phyloP scores from a whole-genome alignment of 1,139 yeast genomes.

The Pichia kudriavzevii region DNA sequence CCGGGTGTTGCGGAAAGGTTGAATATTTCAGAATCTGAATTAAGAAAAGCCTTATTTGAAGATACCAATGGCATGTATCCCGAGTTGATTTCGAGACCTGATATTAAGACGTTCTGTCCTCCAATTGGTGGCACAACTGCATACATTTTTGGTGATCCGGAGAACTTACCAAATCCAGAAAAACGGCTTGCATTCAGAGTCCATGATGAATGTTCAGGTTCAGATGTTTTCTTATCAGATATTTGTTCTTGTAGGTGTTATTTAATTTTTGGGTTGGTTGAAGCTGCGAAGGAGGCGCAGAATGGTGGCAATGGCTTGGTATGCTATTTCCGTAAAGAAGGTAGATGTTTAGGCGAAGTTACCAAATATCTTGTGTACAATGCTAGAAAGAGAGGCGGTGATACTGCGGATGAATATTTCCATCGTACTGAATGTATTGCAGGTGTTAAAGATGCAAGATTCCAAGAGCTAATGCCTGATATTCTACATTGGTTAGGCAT shows the following conservation, averaged over 20 bases:
- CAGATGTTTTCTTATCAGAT: slow-evolving; percentile 60
- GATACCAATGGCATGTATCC: slow-evolving; percentile 64
- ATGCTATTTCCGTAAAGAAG: slow-evolving; percentile 56
- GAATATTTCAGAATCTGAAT: slow-evolving; percentile 45
- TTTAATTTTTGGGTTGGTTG: slow-evolving; percentile 51
- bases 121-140: slow-evolving; percentile 60
- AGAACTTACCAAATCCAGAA: slow-evolving; percentile 39
- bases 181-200: slow-evolving; percentile 47
- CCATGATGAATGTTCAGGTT: slow-evolving; percentile 60
- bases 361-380: slow-evolving; percentile 58
- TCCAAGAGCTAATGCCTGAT: slow-evolving; percentile 64
- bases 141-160: slow-evolving; percentile 54
- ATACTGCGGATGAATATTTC: slow-evolving; percentile 56
- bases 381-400: slow-evolving; percentile 60
- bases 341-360: slow-evolving; percentile 58
- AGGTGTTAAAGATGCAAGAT: slow-evolving; percentile 58
- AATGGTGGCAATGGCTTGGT: slow-evolving; percentile 54
- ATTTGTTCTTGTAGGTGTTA: slow-evolving; percentile 63
- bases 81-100: slow-evolving; percentile 55
- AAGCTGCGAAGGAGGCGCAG: slow-evolving; percentile 59
- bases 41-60: slow-evolving; percentile 50
- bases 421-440: slow-evolving; percentile 60
- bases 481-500: slow-evolving; percentile 55
- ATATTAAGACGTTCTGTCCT: slow-evolving; percentile 52
- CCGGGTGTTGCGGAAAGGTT: slow-evolving; percentile 59